Evolutionary conservation across 768 basidiomycete species (phyloP), one percentile per base, ranked within the genome.

Genomic region (Hericium rajendrae): DNA sequence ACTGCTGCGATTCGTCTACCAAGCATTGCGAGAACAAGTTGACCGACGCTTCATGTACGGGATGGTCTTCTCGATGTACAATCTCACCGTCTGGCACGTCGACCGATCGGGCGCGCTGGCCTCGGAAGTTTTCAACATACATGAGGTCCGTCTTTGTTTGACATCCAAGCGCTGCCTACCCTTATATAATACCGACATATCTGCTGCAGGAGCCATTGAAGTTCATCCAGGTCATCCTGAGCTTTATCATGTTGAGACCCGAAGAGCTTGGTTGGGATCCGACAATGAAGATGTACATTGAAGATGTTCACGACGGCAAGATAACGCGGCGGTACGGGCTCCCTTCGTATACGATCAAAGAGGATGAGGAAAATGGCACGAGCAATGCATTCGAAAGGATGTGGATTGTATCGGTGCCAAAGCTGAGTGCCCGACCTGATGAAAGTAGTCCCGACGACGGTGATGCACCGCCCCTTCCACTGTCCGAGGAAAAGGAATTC

Each of bases 31-130:
- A 16, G 51, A 53, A 10, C 51, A 53, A n/a, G n/a, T 32, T 13
- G 51, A 53, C 13, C 13, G 51, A 4, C 13, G 51, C 2, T 53
- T 53, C 37, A 53, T 53, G 51, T 53, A 37, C 10, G 51, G 51
- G 28, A 24, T 53, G 4, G 51, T 53, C 26, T 53, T 53, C 51
- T 22, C 32, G 0, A 53, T 32, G 51, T n/a, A 22, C 4, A 38
- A 28, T 15, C 51, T 53, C 16, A 53, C 51, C 37, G 13, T 53
- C 28, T 53, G 51, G 51, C 51, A 53, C n/a, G 37, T 53, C 51
- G 51, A 53, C 20, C 51, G 37, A 12, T 53, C 51, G 4, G 51
- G 51, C 6, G 51, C 51, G 12, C n/a, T 53, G 37, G 51, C 28
- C 5, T 53, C 51, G n/a, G 38, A 15, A 32, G 28, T 22, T 2